A percentile compares a stretch with the other conserved stretches of the same genome.
Conservation (phyloP, 805 yeast genomes). For the Kregervanrija fluxuum region DNA sequence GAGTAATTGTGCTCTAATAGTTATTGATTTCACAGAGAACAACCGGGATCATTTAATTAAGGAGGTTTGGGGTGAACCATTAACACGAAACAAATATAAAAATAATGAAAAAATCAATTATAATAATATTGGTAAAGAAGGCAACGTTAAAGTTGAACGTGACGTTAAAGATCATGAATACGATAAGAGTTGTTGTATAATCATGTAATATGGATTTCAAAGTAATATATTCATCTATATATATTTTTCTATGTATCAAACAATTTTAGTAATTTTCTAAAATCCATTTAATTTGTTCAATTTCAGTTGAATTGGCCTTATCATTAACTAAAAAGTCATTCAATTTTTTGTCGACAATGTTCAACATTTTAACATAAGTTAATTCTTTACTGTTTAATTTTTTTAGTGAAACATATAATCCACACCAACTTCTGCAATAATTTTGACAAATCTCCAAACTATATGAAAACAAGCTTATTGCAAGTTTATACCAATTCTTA, state of each 20-base stretch:
- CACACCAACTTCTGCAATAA: constrained; percentile 52
- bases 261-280: constrained; percentile 4
- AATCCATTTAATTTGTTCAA: constrained; percentile 30
- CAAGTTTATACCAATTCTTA: background rate
- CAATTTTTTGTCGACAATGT: constrained; percentile 32
- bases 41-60: constrained; percentile 44
- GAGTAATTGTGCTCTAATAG: constrained; percentile 48
- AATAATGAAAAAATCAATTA: background rate
- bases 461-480: constrained; percentile 25
- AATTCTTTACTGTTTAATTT: constrained; percentile 4
- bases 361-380: constrained; percentile 20
- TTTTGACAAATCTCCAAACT: constrained; percentile 71
- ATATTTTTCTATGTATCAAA: background rate
- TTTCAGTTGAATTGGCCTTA: constrained; percentile 25
- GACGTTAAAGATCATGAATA: background rate
- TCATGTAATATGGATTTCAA: constrained; percentile 15
- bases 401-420: constrained; percentile 16
- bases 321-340: constrained; percentile 26
- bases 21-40: constrained; percentile 35
- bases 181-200: constrained; percentile 22
- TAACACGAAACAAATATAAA: background rate
- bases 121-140: background rate
- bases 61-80: constrained; percentile 30
- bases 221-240: background rate
- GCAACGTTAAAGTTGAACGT: background rate